Conservation (phyloP, 108 stramenopile genomes). For the Cyclotella atomus region DNA sequence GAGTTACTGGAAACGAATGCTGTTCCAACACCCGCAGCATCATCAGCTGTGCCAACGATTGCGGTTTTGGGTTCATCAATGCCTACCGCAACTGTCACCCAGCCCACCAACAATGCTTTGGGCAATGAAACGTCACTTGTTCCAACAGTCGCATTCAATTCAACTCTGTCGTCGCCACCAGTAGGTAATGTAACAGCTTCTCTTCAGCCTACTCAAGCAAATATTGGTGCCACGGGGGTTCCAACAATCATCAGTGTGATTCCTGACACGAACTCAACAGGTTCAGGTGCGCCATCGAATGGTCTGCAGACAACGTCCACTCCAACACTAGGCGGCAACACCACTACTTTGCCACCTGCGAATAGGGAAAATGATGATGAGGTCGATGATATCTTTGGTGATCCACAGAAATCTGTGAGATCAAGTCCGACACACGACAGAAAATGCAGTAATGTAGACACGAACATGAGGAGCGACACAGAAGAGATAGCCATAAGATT, state of each 20-base stretch:
- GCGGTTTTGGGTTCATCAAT: too few species aligned
- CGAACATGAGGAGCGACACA: background rate
- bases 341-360: background rate
- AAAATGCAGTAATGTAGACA: constrained; percentile 23
- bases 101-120: too few species aligned
- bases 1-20: background rate
- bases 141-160: too few species aligned
- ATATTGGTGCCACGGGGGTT: background rate
- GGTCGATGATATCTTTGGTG: constrained; percentile 40
- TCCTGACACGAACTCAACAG: background rate
- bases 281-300: background rate
- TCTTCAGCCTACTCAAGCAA: background rate
- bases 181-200: background rate
- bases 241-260: background rate
- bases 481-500: constrained; percentile 42
- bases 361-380: background rate
- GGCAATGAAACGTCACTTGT: too few species aligned
- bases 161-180: background rate
- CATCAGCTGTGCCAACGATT: constrained; percentile 3
- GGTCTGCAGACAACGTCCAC: background rate
- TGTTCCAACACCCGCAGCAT: background rate
- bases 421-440: constrained; percentile 21
- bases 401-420: background rate
- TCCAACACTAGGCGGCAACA: constrained; percentile 8
- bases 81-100: too few species aligned